These are phyloP conservation scores for Erigeron philadelphicus DNA, from an alignment of 140 eudicot genomes.

Conservation along the genomic window DNA sequence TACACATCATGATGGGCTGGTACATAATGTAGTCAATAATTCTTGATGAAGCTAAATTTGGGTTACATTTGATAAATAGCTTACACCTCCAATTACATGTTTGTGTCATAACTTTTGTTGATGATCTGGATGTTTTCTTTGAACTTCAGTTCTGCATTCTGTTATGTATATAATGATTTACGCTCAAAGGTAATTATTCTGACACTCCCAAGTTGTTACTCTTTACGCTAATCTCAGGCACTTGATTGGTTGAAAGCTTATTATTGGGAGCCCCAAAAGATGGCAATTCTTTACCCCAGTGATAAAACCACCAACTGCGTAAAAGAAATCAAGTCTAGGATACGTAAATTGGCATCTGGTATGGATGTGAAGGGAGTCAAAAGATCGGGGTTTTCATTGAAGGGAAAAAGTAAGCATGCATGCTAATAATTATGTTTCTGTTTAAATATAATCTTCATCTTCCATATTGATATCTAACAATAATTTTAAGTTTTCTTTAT, in stretches of 20 bases:
- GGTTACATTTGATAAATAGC: no score
- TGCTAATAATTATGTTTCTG: not conserved
- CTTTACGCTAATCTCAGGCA: constrained; percentile 45
- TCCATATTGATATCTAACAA: not conserved
- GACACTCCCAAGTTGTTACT: constrained; percentile 8
- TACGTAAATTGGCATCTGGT: constrained; percentile 48
- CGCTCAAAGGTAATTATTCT: not conserved
- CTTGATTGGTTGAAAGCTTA: constrained; percentile 76
- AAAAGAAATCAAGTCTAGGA: constrained; percentile 57
- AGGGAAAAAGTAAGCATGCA: constrained; percentile 58
- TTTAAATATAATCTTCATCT: not conserved
- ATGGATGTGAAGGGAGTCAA: constrained; percentile 38
- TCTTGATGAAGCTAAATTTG: no score
- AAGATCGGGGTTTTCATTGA: constrained; percentile 40
- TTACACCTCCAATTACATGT: no score
- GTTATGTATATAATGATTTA: not conserved
- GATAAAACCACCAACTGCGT: constrained; percentile 33
- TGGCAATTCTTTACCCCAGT: constrained; percentile 43
- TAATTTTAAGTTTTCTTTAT: constrained; percentile 9
- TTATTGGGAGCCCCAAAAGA: constrained; percentile 88
- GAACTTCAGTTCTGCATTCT: not conserved
- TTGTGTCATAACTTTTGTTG: not conserved
- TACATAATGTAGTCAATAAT: no score
- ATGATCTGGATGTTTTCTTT: not conserved
- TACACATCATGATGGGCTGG: no score